Base-by-base conservation (phyloP, 257 asterid species). In the Paulownia fortunei region DNA sequence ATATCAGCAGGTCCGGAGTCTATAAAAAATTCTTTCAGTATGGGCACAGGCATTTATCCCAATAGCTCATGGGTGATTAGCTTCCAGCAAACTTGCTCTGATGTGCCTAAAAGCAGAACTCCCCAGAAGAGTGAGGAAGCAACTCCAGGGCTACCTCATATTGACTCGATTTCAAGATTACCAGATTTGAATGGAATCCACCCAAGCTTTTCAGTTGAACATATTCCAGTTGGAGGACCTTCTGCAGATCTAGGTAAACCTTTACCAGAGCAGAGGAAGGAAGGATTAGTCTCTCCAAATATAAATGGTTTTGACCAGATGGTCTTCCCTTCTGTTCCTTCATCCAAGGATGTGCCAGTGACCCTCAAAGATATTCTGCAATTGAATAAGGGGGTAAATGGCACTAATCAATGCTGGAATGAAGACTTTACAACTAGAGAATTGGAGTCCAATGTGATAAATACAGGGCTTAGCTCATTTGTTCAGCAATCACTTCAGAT, bases 121-220 rank as follows among this genome's bases (percentile, higher is more conserved):
- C 65, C 78, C 47, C 36, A 51, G 59, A 83, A 82, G 76, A 66
- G 72, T 16, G 70, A 34, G 32, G 83, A 30, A 81, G 63, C 51
- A 32, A 80, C 68, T 56, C 76, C 76, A 12, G 74, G 61, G 39
- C 65, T 64, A 76, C 66, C 77, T 72, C 84, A 64, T 39, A 21
- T 44, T 54, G 76, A 76, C 70, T 37, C 74, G 19, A 60, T 74
- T 19, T 63, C 76, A 64, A 69, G 55, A 58, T 58, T 87, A 62
- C 91, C 94, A 51, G 87, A 88, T 77, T 64, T 85, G 83, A 88
- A 89, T 77, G 84, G 85, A 23, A 80, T 56, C 47, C 69, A 21
- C 36, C 76, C 75, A 0, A 63, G 66, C 79, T 61, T 82, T 62
- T 82, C 88, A 36, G 59, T 78, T 61, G 85, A 76, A 58, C 82